Evolutionary conservation across 2,329 filamentous ascomycete species (phyloP), one percentile per base, ranked within the genome.

Genomic region (Scedosporium dehoogii): DNA sequence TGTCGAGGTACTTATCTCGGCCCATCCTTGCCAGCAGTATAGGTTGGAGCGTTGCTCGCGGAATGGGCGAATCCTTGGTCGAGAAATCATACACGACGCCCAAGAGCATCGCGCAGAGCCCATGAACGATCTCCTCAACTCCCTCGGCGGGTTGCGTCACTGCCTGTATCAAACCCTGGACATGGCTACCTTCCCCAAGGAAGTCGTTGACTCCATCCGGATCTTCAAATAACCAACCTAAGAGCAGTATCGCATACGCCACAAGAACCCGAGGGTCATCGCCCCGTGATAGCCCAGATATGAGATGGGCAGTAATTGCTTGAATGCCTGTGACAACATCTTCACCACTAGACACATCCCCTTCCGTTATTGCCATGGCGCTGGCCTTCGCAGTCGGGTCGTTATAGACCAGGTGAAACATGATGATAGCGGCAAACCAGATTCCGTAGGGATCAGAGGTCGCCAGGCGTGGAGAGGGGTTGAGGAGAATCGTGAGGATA

Each of bases 71-170:
- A 74, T 99, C 94, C 71, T 96, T 96, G 0, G 93, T 97, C 9
- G 93, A 97, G 70, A 97, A 99, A 70, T 99, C 94, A 72, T 97
- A 99, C 4, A 94, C 82, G 21, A 96, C 87, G 9, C 93, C 94
- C 1, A 97, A 80, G 0, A 99, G 77, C 71, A 92, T 86, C 16
- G 92, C 89, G 71, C 89, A 91, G 12, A 99, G 80, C 1, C 94
- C 94, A 66, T 91, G 89, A 14, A 93, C 81, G 38, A 96, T 78
- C 21, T 84, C 78, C 64, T 86, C 86, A 12, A 85, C 85, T 14
- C 60, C 48, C 29, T 81, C 75, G 23, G 67, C 65, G 64, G 87
- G 84, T 66, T 87, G 87, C 21, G 81, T 70, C 48, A 90, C 85
- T 29, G 86, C 84, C 68, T 94, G 89, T 14, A 94, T 85, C 38